Conservation (phyloP, 2,329 filamentous ascomycete species). For the Phoma herbarum region DNA sequence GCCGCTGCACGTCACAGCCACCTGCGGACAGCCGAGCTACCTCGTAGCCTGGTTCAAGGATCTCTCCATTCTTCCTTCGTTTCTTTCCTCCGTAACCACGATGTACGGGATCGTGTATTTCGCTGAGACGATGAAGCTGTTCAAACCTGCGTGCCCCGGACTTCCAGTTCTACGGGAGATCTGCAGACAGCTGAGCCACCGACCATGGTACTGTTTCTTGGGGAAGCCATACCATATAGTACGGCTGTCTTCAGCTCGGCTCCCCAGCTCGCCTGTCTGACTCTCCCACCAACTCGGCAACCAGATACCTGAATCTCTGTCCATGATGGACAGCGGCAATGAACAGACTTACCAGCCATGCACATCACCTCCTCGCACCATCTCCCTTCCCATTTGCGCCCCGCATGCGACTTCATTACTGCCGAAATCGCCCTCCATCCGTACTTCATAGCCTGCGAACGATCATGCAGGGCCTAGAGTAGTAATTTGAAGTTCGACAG, state of each 20-base stretch:
- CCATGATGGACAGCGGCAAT: not conserved
- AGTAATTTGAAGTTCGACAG: not conserved
- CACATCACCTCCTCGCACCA: not conserved
- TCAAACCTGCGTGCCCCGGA: not conserved
- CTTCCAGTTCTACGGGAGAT: not conserved
- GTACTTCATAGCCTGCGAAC: not conserved
- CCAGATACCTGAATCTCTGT: not conserved
- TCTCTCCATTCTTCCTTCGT: not conserved
- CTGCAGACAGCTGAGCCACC: not conserved
- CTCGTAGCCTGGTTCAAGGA: not conserved
- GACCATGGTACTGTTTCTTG: not conserved
- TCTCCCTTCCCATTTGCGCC: not conserved
- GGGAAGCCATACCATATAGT: not conserved
- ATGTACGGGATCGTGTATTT: not conserved
- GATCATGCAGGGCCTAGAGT: not conserved
- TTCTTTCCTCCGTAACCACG: not conserved
- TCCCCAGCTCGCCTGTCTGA: not conserved
- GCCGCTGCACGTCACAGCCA: constrained; percentile 12
- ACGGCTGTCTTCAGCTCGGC: not conserved
- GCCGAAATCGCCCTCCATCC: not conserved
- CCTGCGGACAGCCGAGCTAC: not conserved
- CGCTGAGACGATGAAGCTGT: not conserved
- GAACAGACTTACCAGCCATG: not conserved
- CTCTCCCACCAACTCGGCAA: not conserved
- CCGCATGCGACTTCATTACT: not conserved